Conservation (phyloP, 371 early-diverging fungal species). For the Ordospora colligata region DNA sequence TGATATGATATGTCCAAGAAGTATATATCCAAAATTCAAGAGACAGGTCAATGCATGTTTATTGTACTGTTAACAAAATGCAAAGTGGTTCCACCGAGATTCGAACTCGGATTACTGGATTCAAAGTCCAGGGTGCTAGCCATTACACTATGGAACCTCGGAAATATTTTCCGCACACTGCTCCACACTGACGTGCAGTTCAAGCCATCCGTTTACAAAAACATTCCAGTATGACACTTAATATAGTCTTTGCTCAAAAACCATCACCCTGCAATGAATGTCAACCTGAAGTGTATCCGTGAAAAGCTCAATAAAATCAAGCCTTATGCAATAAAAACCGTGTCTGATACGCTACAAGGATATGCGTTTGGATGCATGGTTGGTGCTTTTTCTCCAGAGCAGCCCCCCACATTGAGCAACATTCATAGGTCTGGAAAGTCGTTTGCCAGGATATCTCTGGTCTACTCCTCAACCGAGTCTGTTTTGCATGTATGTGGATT, state of each 20-base stretch:
- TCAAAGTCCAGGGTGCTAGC: constrained; percentile 67
- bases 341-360: constrained; percentile 33
- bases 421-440: constrained; percentile 48
- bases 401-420: neutral
- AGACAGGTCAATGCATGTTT: no score
- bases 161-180: neutral
- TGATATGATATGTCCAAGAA: neutral
- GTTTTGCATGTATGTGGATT: constrained; percentile 6
- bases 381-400: constrained; percentile 31
- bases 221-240: no score
- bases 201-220: no score
- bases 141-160: constrained; percentile 64
- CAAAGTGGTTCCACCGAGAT: constrained; percentile 65
- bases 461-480: constrained; percentile 46
- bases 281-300: neutral
- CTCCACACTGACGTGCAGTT: neutral
- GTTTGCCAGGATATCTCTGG: constrained; percentile 43
- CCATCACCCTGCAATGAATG: neutral
- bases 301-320: constrained; percentile 7
- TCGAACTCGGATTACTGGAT: constrained; percentile 67
- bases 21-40: no score
- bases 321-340: constrained; percentile 32
- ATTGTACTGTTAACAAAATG: no score
- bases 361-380: constrained; percentile 53
- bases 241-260: neutral